Evolutionary conservation across 805 yeast species (phyloP).

Genomic region (Candida anglica): DNA sequence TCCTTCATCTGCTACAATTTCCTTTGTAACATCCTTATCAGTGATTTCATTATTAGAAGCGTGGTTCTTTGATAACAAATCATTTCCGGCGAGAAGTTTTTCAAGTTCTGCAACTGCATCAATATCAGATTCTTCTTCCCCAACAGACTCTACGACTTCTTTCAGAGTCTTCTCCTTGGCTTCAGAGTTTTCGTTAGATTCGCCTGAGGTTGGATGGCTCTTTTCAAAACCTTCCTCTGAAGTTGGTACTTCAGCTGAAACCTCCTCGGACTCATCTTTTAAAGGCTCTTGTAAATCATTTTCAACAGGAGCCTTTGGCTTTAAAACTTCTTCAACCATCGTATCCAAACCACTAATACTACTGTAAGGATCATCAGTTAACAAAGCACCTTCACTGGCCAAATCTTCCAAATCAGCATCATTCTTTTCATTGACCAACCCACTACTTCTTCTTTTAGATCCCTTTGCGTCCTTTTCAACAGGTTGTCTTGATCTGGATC

Average conservation of each 20-base stretch:
- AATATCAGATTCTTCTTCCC: conserved; percentile 1
- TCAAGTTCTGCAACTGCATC: neutral
- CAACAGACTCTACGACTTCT: neutral
- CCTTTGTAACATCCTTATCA: neutral
- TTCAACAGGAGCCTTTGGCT: neutral
- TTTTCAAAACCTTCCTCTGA: neutral
- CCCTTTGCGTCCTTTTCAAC: conserved; percentile 9
- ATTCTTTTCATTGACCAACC: conserved; percentile 19
- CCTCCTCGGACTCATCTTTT: neutral
- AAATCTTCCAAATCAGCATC: conserved; percentile 36
- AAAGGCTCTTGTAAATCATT: neutral
- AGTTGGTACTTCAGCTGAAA: neutral
- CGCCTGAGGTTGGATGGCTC: neutral
- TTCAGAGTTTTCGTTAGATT: neutral
- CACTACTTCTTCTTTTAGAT: neutral
- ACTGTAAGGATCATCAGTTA: conserved; percentile 46
- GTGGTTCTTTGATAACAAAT: neutral
- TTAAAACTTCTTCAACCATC: conserved; percentile 45
- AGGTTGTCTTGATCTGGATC: conserved; percentile 55
- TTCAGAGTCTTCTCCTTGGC: conserved; percentile 1
- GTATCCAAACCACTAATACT: conserved; percentile 46
- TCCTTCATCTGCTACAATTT: conserved; percentile 1
- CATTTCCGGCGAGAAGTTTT: too few relatives aligned
- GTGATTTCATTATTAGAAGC: too few relatives aligned
- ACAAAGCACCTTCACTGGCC: conserved; percentile 54